phyloP scores from a whole-genome alignment of 345 rosid species.

The Firmiana major region DNA sequence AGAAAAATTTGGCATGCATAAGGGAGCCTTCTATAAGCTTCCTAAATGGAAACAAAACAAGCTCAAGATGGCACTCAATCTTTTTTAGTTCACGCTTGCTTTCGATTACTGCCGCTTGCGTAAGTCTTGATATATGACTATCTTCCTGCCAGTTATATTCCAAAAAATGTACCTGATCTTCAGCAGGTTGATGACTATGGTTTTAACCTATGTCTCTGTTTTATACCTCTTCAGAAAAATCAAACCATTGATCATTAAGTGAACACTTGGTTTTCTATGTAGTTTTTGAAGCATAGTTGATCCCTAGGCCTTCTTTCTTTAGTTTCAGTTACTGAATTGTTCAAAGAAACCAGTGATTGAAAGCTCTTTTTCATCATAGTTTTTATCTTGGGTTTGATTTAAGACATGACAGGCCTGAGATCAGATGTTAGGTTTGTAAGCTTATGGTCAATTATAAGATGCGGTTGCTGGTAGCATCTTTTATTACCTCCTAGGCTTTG shows the following conservation, averaged over 20 bases:
- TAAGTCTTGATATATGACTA: not conserved
- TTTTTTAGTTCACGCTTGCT: not conserved
- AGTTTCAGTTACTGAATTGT: not conserved
- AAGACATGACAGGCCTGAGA: not conserved
- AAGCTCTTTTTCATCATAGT: not conserved
- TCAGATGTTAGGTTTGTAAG: not conserved
- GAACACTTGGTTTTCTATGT: not conserved
- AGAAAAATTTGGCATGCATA: constrained; percentile 14
- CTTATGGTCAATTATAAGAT: constrained; percentile 22
- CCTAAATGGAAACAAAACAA: constrained; percentile 20
- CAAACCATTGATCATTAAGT: not conserved
- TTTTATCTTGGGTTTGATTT: not conserved
- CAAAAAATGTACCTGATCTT: no score
- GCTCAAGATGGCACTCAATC: constrained; percentile 5
- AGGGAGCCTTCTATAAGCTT: constrained; percentile 12
- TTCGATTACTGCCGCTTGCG: not conserved
- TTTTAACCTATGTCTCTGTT: not conserved
- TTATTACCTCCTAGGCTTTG: constrained; percentile 67
- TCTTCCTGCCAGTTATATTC: not conserved
- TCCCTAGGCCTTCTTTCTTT: not conserved
- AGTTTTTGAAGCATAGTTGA: not conserved
- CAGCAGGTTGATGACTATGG: not conserved
- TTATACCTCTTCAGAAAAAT: not conserved
- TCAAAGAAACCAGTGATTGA: not conserved
- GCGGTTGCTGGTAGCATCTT: constrained; percentile 70